Evolutionary conservation across 2,329 filamentous ascomycete species (phyloP), one percentile per base, ranked within the genome.

Genomic region (Penicillium sp.): DNA sequence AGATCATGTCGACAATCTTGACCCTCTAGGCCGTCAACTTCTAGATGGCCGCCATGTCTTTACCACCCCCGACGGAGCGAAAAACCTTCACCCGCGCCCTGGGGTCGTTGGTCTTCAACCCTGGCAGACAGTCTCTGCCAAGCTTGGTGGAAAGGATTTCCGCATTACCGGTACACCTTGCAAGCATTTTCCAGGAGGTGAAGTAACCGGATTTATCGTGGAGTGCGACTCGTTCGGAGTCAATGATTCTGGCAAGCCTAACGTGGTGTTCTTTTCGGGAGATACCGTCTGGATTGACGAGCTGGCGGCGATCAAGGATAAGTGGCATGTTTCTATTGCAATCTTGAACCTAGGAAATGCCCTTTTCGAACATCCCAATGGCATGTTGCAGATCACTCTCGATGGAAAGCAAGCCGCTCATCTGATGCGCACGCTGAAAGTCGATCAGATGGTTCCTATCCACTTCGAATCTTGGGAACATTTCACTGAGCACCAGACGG

Each of bases 1-100:
- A 58, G 76, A 81, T 61, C 78, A 81, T 54, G 67, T 70, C 0
- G 78, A 81, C 57, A 81, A 81, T 57, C 69, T 81, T 2, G 78
- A 81, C 39, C 68, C 73, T 4, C 58, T 74, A 0, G 78, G 79
- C 19, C 77, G 78, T 2, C 68, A 59, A 9, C 68, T 80, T 0
- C 72, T 81, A 4, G 71, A 80, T 51, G 78, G 76, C 6, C 76
- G 76, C 7, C 64, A 64, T 4, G 78, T 80, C 9, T 65, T 79
- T 30, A 80, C 78, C 1, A 80, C 78, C 4, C 46, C 67, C 1
- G 76, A 78, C 39, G 77, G 78, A 4, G 76, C 76, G 0, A 65
- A 63, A 16, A 77, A 78, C 4, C 70, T 80, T 0, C 66, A 67
- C 0, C 76, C 76, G 0, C 70, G 77, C 2, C 76, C 76, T 0